Evolutionary conservation across 495 filamentous ascomycete genomes (phyloP).

Genomic region (Opeltia flavorubescens): DNA sequence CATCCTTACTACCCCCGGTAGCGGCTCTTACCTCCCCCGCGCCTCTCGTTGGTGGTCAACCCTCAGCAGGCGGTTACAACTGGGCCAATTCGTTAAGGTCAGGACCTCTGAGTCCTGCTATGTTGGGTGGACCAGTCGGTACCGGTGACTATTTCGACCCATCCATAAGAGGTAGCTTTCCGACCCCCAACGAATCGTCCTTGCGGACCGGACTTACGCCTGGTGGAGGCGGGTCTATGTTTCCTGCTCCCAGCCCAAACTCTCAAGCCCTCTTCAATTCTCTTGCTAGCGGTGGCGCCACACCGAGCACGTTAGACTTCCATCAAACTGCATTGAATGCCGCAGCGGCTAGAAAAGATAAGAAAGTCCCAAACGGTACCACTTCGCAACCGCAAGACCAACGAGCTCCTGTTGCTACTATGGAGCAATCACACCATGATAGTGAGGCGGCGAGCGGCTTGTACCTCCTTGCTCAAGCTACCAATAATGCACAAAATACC

Average conservation of each 20-base stretch:
- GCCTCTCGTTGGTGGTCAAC: conserved; percentile 54
- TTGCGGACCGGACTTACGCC: conserved; percentile 85
- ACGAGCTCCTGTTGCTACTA: conserved; percentile 28
- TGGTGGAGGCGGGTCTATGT: conserved; percentile 94
- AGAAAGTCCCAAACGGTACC: conserved; percentile 29
- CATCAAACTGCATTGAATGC: conserved; percentile 81
- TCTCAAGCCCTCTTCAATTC: conserved; percentile 66
- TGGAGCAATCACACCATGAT: conserved; percentile 50
- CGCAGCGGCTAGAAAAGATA: conserved; percentile 42
- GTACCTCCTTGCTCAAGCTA: conserved; percentile 69
- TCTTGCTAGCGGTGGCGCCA: conserved; percentile 67
- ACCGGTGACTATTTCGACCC: conserved; percentile 69
- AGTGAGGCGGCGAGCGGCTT: conserved; percentile 93
- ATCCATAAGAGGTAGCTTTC: conserved; percentile 70
- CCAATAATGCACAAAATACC: conserved; percentile 43
- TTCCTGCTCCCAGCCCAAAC: conserved; percentile 80
- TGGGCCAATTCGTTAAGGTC: conserved; percentile 83
- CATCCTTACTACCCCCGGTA: conserved; percentile 80
- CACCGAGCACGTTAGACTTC: conserved; percentile 84
- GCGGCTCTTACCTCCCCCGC: conserved; percentile 86
- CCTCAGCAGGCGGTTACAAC: conserved; percentile 47
- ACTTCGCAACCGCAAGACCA: conserved; percentile 39
- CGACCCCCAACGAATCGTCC: conserved; percentile 96
- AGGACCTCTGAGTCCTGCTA: conserved; percentile 90
- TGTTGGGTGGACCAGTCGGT: conserved; percentile 78